Evolutionary conservation across 495 filamentous ascomycete genomes (phyloP).

Genomic region (Penicillium pancosmium): DNA sequence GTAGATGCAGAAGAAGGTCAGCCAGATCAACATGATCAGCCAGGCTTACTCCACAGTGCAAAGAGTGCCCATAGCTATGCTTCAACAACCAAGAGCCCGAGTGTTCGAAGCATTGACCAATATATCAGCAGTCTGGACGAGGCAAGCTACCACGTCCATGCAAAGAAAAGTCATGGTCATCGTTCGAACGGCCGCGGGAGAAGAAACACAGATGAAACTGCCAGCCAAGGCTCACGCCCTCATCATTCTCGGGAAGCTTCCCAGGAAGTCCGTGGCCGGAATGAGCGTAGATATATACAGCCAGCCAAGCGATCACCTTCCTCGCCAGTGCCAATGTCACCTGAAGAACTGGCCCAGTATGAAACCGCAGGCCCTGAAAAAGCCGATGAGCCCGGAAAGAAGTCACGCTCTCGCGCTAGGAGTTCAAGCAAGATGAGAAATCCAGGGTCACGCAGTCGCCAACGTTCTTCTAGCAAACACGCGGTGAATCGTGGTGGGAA

Average conservation of each 20-base stretch:
- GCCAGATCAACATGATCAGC: slow-evolving; percentile 21
- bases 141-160: slow-evolving; percentile 62
- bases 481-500: slow-evolving; percentile 52
- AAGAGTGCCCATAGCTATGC: slow-evolving; percentile 53
- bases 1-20: slow-evolving; percentile 54
- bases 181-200: slow-evolving; percentile 62
- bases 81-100: slow-evolving; percentile 53
- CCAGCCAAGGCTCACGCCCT: slow-evolving; percentile 48
- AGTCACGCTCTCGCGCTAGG: slow-evolving; percentile 41
- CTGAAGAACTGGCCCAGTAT: slow-evolving; percentile 71
- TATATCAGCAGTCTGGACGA: slow-evolving; percentile 87
- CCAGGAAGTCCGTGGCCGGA: slow-evolving; percentile 68
- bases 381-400: slow-evolving; percentile 43
- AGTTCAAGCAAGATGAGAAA: slow-evolving; percentile 45
- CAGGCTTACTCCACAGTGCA: slow-evolving; percentile 39
- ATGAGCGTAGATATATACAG: slow-evolving; percentile 67
- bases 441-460: slow-evolving; percentile 37
- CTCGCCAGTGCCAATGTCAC: slow-evolving; percentile 90
- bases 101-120: slow-evolving; percentile 71
- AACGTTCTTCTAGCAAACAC: slow-evolving; percentile 46
- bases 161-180: slow-evolving; percentile 47
- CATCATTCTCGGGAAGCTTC: slow-evolving; percentile 61
- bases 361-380: slow-evolving; percentile 50
- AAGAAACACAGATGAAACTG: slow-evolving; percentile 52
- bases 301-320: slow-evolving; percentile 87